A percentile compares a stretch with the other conserved stretches of the same genome.
Conservation (phyloP, 768 basidiomycete genomes). For the Podaxis pistillaris region DNA sequence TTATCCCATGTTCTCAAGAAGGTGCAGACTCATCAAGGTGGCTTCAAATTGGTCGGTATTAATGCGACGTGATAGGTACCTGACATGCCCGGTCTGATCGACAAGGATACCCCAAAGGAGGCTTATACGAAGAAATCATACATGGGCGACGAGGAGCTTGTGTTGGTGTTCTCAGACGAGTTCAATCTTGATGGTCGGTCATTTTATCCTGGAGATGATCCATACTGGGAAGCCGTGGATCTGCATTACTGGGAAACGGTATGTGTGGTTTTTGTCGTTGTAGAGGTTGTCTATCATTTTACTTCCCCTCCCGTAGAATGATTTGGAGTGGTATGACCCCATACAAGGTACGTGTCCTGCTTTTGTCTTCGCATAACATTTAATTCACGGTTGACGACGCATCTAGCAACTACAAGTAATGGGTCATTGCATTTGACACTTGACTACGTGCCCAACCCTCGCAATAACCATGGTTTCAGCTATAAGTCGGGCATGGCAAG, state of each 20-base stretch:
- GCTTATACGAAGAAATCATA: conserved; percentile 55
- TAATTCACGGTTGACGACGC: background rate
- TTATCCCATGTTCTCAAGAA: conserved; percentile 41
- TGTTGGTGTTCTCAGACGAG: conserved; percentile 79
- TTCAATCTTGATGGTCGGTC: conserved; percentile 69
- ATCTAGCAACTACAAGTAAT: conserved; percentile 64
- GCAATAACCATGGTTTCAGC: conserved; percentile 60
- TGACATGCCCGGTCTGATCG: conserved; percentile 61
- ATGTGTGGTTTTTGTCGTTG: conserved; percentile 21
- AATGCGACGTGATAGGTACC: conserved; percentile 75
- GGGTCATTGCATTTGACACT: conserved; percentile 85
- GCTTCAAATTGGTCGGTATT: conserved; percentile 73
- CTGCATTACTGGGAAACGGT: conserved; percentile 70
- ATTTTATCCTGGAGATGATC: conserved; percentile 77
- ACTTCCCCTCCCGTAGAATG: conserved; percentile 42
- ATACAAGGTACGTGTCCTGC: conserved; percentile 35
- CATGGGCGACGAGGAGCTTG: conserved; percentile 44
- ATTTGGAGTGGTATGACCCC: conserved; percentile 85
- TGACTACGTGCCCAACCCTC: conserved; percentile 54
- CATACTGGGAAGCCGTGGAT: conserved; percentile 86
- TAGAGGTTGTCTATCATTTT: conserved; percentile 33
- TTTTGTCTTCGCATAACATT: background rate
- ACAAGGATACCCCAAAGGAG: conserved; percentile 68
- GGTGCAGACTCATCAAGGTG: conserved; percentile 44
- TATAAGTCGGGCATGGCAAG: conserved; percentile 67